Evolutionary conservation across 345 rosid species (phyloP).

Genomic region (Rhizophora mangle): DNA sequence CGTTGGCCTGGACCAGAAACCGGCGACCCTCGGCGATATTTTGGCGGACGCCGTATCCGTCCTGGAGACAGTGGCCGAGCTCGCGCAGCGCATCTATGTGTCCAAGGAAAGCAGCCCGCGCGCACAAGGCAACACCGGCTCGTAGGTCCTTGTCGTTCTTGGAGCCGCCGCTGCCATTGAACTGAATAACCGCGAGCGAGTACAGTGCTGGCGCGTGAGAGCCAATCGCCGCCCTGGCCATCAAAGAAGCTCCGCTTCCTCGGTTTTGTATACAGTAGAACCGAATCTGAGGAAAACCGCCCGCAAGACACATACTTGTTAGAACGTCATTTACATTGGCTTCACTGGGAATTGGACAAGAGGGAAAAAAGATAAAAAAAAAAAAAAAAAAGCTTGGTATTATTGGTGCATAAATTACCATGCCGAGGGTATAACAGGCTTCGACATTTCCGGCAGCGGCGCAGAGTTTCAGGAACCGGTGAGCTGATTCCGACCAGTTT

Average conservation of each 20-base stretch:
- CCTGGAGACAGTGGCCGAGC: constrained; percentile 97
- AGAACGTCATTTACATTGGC: neutral
- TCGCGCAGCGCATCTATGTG: constrained; percentile 92
- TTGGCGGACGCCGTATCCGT: constrained; percentile 93
- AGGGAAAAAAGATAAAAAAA: neutral
- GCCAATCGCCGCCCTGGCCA: constrained; percentile 92
- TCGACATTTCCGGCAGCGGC: constrained; percentile 87
- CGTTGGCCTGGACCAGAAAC: constrained; percentile 93
- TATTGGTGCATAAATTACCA: constrained; percentile 38
- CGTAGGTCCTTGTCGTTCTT: constrained; percentile 88
- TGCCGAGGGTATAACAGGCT: constrained; percentile 94
- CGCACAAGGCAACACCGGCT: constrained; percentile 90
- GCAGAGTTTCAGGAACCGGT: constrained; percentile 70
- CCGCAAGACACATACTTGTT: neutral
- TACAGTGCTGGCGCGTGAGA: constrained; percentile 84
- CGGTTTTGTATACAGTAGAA: constrained; percentile 78
- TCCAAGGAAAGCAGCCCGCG: constrained; percentile 85
- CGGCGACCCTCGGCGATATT: constrained; percentile 81
- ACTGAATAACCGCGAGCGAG: constrained; percentile 84
- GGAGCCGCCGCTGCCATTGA: constrained; percentile 96
- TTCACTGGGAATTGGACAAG: neutral
- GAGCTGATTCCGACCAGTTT: constrained; percentile 83
- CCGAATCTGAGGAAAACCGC: constrained; percentile 55
- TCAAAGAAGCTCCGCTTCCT: constrained; percentile 82
- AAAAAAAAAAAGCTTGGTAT: neutral